These are phyloP conservation scores for Suillus decipiens DNA, from an alignment of 768 basidiomycete species.

Conservation along the genomic window DNA sequence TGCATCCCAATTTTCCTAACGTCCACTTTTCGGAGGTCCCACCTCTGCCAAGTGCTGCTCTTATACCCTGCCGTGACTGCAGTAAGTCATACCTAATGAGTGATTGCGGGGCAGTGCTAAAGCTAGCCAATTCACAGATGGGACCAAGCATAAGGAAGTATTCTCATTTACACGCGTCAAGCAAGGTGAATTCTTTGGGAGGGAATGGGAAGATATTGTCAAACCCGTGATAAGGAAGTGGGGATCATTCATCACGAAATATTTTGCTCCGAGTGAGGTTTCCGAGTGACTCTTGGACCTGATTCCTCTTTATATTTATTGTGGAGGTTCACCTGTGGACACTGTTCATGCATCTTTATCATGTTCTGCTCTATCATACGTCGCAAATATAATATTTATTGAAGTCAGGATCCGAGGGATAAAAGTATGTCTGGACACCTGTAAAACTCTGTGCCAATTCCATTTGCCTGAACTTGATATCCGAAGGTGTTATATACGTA, in stretches of 20 bases:
- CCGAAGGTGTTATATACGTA: constrained; percentile 83
- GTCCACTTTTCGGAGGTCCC: constrained; percentile 32
- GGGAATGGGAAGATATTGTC: constrained; percentile 75
- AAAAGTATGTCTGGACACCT: too few species aligned
- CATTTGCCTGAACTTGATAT: too few species aligned
- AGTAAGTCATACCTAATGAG: constrained; percentile 43
- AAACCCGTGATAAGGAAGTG: constrained; percentile 77
- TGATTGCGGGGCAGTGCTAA: neutral
- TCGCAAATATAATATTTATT: neutral
- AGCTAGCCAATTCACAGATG: constrained; percentile 39
- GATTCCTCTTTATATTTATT: neutral
- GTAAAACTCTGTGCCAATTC: too few species aligned
- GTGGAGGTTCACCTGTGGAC: neutral
- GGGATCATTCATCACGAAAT: constrained; percentile 58
- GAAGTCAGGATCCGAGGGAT: neutral
- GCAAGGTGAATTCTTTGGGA: constrained; percentile 54
- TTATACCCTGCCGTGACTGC: constrained; percentile 46
- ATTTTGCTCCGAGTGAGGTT: constrained; percentile 18
- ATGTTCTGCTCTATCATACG: neutral
- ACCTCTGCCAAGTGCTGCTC: constrained; percentile 15
- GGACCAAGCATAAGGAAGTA: constrained; percentile 70
- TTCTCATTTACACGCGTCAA: constrained; percentile 66
- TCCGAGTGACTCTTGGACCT: neutral
- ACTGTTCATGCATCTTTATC: neutral
- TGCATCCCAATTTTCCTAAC: constrained; percentile 50